A percentile compares a stretch with the other conserved stretches of the same genome.
Conservation (phyloP, 208 protist genomes). For the Acanthamoeba castellanii region DNA sequence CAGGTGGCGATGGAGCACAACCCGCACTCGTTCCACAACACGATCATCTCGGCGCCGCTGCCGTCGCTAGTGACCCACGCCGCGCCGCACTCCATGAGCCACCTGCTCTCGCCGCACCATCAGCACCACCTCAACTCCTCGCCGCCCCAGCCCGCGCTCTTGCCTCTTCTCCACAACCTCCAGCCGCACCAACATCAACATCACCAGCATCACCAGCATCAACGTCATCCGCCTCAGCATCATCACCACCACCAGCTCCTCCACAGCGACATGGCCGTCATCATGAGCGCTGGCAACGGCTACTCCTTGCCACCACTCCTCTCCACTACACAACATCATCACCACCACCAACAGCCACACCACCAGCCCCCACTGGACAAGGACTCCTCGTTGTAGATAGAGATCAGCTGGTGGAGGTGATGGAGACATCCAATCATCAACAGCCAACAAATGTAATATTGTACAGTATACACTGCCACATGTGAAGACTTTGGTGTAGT, state of each 20-base stretch:
- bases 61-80: neutral
- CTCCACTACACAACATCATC: too few species aligned
- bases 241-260: neutral
- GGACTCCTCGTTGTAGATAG: too few species aligned
- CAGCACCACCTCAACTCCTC: neutral
- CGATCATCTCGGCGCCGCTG: neutral
- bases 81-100: neutral
- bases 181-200: neutral
- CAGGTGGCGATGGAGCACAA: neutral
- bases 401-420: too few species aligned
- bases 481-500: too few species aligned
- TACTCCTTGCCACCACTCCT: too few species aligned
- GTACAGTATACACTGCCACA: too few species aligned
- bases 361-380: too few species aligned
- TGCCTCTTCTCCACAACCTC: neutral
- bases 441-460: too few species aligned
- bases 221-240: neutral
- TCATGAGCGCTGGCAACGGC: neutral
- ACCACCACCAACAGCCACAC: too few species aligned
- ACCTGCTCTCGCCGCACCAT: neutral
- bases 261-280: neutral
- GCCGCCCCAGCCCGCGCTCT: too few species aligned
- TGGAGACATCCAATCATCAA: too few species aligned
- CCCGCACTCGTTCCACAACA: slow-evolving; percentile 16
- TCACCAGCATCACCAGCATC: neutral